Conservation (phyloP, 495 filamentous ascomycete species). For the Schizothecium vesticola region DNA sequence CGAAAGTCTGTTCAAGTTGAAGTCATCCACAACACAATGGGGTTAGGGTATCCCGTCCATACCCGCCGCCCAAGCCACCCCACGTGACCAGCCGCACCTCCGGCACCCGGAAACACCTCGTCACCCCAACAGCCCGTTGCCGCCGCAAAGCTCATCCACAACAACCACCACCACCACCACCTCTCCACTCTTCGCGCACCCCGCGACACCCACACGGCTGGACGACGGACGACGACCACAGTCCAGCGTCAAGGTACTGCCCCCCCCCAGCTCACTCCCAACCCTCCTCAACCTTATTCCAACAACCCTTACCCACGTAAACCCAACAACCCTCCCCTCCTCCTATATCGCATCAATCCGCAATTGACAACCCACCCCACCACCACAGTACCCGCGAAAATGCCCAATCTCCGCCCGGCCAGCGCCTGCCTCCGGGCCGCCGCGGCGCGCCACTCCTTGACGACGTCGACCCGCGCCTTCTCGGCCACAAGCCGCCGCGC, state of each 20-base stretch:
- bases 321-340: neutral
- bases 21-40: neutral
- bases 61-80: neutral
- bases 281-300: neutral
- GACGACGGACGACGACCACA: neutral
- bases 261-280: neutral
- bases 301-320: neutral
- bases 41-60: neutral
- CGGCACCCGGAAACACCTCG: constrained; percentile 3
- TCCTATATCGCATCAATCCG: neutral
- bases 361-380: neutral
- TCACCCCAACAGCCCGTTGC: neutral
- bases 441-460: constrained; percentile 13
- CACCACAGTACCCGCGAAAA: constrained; percentile 3
- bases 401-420: constrained; percentile 28
- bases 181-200: constrained; percentile 6
- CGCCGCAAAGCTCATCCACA: neutral
- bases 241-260: neutral
- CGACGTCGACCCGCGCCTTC: constrained; percentile 26
- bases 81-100: constrained; percentile 1
- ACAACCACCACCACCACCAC: neutral
- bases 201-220: neutral
- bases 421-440: constrained; percentile 18
- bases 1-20: neutral
- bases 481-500: constrained; percentile 30